These are phyloP conservation scores for Fraxinus floribunda DNA, from an alignment of 305 asterid species.

Conservation along the genomic window DNA sequence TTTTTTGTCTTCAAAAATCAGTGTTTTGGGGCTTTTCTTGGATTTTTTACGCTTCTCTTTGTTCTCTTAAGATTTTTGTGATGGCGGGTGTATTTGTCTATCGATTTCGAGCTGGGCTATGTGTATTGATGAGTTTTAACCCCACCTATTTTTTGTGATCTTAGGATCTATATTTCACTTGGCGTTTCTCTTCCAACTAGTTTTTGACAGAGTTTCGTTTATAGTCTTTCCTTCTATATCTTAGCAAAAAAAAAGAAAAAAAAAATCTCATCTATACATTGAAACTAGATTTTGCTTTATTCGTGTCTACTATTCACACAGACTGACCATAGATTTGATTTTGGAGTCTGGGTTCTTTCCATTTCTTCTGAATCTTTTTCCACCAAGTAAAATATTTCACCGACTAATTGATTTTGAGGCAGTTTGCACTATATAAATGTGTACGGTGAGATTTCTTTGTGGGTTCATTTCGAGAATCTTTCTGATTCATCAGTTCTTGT, in stretches of 20 bases:
- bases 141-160: conserved; percentile 38
- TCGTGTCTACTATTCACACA: conserved; percentile 43
- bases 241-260: conserved; percentile 13
- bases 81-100: not conserved
- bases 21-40: conserved; percentile 12
- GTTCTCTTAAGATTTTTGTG: not conserved
- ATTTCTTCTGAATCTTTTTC: conserved; percentile 19
- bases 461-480: conserved; percentile 29
- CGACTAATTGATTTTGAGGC: conserved; percentile 26
- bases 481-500: conserved; percentile 22
- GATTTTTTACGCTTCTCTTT: not conserved
- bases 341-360: conserved; percentile 32
- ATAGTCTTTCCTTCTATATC: conserved; percentile 18
- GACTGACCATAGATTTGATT: conserved; percentile 35
- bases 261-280: conserved; percentile 38
- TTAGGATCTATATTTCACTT: conserved; percentile 33
- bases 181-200: conserved; percentile 6
- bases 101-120: conserved; percentile 18
- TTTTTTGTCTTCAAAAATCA: not conserved
- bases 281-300: conserved; percentile 25
- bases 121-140: conserved; percentile 16
- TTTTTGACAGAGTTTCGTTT: conserved; percentile 29
- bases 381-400: conserved; percentile 16
- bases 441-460: not conserved
- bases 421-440: conserved; percentile 20